Evolutionary conservation across 2,329 filamentous ascomycete species (phyloP).

Genomic region (Arthrinium puccinioides): DNA sequence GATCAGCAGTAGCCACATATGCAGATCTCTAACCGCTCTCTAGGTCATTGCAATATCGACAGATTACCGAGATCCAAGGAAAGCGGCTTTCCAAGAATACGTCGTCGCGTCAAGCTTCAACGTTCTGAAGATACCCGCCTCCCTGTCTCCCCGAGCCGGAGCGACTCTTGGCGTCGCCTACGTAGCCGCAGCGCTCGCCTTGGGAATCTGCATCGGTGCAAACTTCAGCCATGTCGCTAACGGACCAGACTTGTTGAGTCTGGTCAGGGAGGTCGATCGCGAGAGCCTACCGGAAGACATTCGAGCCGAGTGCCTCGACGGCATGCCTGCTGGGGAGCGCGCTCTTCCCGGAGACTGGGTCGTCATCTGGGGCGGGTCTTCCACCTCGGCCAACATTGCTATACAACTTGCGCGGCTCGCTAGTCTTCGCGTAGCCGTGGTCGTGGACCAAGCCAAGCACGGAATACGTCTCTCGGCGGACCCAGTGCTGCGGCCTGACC

Average conservation of each 20-base stretch:
- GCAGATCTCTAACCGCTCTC: constrained; percentile 7
- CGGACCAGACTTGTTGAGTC: constrained; percentile 52
- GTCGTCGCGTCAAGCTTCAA: constrained; percentile 59
- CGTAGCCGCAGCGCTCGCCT: constrained; percentile 57
- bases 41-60: constrained; percentile 61
- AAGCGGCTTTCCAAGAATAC: constrained; percentile 66
- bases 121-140: constrained; percentile 51
- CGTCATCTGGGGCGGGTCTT: constrained; percentile 68
- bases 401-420: constrained; percentile 62
- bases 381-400: constrained; percentile 59
- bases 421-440: constrained; percentile 56
- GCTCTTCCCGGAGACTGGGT: constrained; percentile 60
- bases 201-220: constrained; percentile 64
- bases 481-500: constrained; percentile 40
- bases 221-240: constrained; percentile 46
- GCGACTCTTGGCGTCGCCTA: constrained; percentile 65
- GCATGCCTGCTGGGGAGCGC: constrained; percentile 43
- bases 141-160: constrained; percentile 44
- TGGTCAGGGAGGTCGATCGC: constrained; percentile 43
- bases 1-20: accelerated
- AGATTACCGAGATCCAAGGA: constrained; percentile 65
- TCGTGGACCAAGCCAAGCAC: constrained; percentile 62
- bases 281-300: constrained; percentile 53
- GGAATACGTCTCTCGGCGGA: constrained; percentile 48
- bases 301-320: constrained; percentile 51